A percentile compares a stretch with the other conserved stretches of the same genome.
Conservation (phyloP, 306 rosid species). For the Pterocarpus macrocarpus region DNA sequence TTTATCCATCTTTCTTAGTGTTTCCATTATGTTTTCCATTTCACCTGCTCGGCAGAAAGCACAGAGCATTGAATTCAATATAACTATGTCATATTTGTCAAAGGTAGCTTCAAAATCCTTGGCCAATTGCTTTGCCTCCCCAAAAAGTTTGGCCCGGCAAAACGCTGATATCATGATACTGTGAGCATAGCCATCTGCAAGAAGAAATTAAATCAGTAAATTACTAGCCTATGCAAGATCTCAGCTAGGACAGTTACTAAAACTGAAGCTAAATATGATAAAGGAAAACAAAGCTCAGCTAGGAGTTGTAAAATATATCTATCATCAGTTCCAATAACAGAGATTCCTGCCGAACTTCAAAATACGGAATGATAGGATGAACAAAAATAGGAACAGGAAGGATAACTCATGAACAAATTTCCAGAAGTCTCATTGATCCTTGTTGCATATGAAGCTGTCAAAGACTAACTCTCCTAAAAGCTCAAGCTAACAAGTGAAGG, state of each 20-base stretch:
- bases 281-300: background rate
- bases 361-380: background rate
- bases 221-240: conserved; percentile 40
- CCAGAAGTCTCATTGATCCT: conserved; percentile 2
- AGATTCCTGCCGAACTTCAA: conserved; percentile 25
- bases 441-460: background rate
- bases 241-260: conserved; percentile 15
- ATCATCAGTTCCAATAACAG: conserved; percentile 34
- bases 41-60: conserved; percentile 97
- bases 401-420: background rate
- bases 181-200: conserved; percentile 93
- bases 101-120: conserved; percentile 77
- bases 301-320: conserved; percentile 14
- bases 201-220: conserved; percentile 36
- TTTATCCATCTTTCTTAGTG: conserved; percentile 90
- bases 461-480: conserved; percentile 9
- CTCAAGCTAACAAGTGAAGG: conserved; percentile 4
- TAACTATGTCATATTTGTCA: conserved; percentile 84
- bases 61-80: conserved; percentile 89
- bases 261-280: background rate
- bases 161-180: conserved; percentile 93
- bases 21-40: conserved; percentile 92
- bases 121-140: conserved; percentile 87
- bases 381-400: too few relatives aligned
- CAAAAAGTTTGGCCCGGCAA: conserved; percentile 84